phyloP scores from a whole-genome alignment of 2,329 filamentous ascomycete genomes.

The Aspergillus latus region DNA sequence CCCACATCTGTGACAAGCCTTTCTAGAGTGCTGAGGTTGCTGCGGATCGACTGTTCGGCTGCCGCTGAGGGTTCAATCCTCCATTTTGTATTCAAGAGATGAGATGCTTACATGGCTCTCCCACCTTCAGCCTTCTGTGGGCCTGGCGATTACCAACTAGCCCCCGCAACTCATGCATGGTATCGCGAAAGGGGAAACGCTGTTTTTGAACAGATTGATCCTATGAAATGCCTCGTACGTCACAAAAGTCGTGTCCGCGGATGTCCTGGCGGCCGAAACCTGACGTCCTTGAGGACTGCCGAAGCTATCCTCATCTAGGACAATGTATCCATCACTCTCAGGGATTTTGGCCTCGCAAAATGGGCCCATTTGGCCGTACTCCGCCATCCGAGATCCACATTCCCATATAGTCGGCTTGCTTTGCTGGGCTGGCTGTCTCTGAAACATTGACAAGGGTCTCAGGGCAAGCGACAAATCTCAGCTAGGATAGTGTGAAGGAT shows the following conservation, averaged over 20 bases:
- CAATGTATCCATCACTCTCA: conserved; percentile 47
- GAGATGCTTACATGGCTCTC: conserved; percentile 43
- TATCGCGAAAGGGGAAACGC: conserved; percentile 45
- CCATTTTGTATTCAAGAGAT: conserved; percentile 30
- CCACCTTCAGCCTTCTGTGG: conserved; percentile 47
- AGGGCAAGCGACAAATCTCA: conserved; percentile 48
- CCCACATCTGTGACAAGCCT: background rate
- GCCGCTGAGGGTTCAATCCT: conserved; percentile 45
- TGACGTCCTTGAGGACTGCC: conserved; percentile 40
- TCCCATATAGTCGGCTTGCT: conserved; percentile 50
- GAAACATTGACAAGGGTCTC: conserved; percentile 52
- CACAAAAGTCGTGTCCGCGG: conserved; percentile 46
- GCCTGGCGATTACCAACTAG: conserved; percentile 43
- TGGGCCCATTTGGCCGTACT: conserved; percentile 48
- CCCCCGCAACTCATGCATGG: conserved; percentile 46
- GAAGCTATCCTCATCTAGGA: conserved; percentile 50
- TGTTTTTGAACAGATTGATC: conserved; percentile 42
- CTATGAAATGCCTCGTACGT: conserved; percentile 48
- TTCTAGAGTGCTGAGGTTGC: conserved; percentile 8
- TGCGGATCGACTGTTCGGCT: conserved; percentile 32
- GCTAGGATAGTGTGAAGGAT: conserved; percentile 57
- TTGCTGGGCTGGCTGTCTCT: conserved; percentile 44
- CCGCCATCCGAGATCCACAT: conserved; percentile 52
- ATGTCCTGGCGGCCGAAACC: conserved; percentile 47
- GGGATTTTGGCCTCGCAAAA: conserved; percentile 46